Evolutionary conservation across 345 rosid genomes (phyloP).

Genomic region (Salix purpurea): DNA sequence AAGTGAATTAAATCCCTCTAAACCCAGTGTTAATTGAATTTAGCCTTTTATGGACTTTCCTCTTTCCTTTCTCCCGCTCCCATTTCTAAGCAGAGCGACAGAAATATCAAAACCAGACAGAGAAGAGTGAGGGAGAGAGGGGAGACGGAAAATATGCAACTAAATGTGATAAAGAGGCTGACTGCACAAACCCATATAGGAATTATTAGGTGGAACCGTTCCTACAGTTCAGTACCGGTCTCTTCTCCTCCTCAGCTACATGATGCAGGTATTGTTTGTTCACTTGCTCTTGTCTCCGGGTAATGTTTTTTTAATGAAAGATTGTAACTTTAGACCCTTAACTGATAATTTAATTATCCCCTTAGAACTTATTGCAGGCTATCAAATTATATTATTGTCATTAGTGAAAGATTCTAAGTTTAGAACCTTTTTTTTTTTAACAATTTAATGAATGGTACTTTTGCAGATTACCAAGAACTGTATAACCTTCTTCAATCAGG

Average conservation of each 20-base stretch:
- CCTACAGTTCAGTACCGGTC: background rate
- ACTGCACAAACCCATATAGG: background rate
- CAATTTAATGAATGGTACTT: too few species aligned
- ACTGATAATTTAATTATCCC: background rate
- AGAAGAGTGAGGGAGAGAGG: background rate
- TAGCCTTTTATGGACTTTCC: background rate
- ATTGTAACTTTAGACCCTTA: background rate
- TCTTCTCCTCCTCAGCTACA: background rate
- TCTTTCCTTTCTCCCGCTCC: background rate
- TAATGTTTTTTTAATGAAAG: background rate
- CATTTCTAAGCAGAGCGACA: background rate
- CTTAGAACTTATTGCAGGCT: constrained; percentile 25
- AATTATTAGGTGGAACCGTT: background rate
- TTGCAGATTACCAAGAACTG: constrained; percentile 42
- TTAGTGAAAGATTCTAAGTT: too few species aligned
- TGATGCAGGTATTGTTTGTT: background rate
- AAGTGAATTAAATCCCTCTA: too few species aligned
- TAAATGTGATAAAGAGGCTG: constrained; percentile 9
- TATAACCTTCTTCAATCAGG: constrained; percentile 43
- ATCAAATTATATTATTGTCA: constrained; percentile 6
- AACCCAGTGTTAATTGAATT: background rate
- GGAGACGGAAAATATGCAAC: background rate
- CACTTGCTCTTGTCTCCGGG: background rate
- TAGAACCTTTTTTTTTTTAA: too few species aligned
- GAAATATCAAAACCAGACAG: too few species aligned